Conservation (phyloP, 2,329 filamentous ascomycete genomes). For the Magnaporthiopsis incrustans region DNA sequence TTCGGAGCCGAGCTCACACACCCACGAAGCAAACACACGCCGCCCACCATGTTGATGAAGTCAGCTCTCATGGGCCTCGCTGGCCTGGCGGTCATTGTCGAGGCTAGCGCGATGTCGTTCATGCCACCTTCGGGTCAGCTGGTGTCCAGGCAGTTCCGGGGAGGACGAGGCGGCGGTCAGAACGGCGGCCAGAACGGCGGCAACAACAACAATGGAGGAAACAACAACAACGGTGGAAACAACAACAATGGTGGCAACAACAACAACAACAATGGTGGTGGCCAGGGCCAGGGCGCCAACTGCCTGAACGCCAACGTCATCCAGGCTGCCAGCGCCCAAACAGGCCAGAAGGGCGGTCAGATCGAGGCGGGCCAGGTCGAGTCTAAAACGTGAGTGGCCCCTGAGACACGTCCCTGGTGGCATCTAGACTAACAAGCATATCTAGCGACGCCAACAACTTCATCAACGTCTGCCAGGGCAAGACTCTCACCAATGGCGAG, state of each 20-base stretch:
- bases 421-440: background rate
- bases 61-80: constrained; percentile 39
- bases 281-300: constrained; percentile 15
- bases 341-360: constrained; percentile 34
- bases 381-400: constrained; percentile 39
- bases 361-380: constrained; percentile 37
- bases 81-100: constrained; percentile 35
- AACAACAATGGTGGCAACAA: constrained; percentile 12
- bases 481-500: constrained; percentile 52
- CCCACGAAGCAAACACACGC: background rate
- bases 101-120: constrained; percentile 31
- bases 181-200: constrained; percentile 13
- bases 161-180: constrained; percentile 12
- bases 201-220: constrained; percentile 10
- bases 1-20: background rate
- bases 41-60: constrained; percentile 44
- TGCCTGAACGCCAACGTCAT: constrained; percentile 35
- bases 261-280: background rate
- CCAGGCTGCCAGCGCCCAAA: constrained; percentile 40
- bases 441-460: constrained; percentile 50
- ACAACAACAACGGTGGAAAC: constrained; percentile 18
- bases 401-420: background rate
- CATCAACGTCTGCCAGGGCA: constrained; percentile 53
- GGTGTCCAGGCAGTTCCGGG: constrained; percentile 6
- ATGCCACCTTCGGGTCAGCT: constrained; percentile 15